Evolutionary conservation across 1,284 basidiomycete species (phyloP).

Genomic region (Neonothopanus nambi): DNA sequence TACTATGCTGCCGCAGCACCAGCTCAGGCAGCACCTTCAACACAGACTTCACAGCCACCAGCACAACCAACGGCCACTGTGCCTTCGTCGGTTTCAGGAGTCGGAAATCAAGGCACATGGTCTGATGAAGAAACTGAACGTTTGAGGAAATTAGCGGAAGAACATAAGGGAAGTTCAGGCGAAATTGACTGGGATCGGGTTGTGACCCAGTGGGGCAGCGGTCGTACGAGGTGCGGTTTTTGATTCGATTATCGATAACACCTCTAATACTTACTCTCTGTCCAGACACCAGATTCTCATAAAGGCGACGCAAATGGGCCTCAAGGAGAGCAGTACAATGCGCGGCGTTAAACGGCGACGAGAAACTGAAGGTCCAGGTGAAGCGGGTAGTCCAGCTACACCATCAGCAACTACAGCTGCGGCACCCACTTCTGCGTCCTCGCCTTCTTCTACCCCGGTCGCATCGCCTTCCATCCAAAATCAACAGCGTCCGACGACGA

Average conservation of each 20-base stretch:
- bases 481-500: constrained; percentile 7
- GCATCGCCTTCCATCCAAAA: constrained; percentile 20
- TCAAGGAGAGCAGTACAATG: constrained; percentile 63
- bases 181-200: constrained; percentile 80
- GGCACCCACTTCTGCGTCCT: constrained; percentile 11
- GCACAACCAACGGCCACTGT: constrained; percentile 23
- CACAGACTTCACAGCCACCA: constrained; percentile 16
- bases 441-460: constrained; percentile 17
- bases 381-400: constrained; percentile 23
- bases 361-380: constrained; percentile 20
- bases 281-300: constrained; percentile 74
- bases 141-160: constrained; percentile 64
- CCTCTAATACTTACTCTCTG: background rate
- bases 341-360: constrained; percentile 63
- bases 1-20: constrained; percentile 19
- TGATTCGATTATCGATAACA: background rate
- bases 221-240: constrained; percentile 59
- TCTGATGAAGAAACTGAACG: constrained; percentile 72
- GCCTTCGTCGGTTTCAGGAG: constrained; percentile 25
- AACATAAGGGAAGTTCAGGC: constrained; percentile 50
- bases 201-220: constrained; percentile 67
- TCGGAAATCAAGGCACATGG: constrained; percentile 65
- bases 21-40: constrained; percentile 12
- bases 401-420: constrained; percentile 24
- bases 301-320: constrained; percentile 70